Percentiles rank a stretch among this genome's conserved stretches.
Evolutionary conservation across 768 basidiomycete genomes (phyloP).

Genomic region (Leccinum barrowsii): DNA sequence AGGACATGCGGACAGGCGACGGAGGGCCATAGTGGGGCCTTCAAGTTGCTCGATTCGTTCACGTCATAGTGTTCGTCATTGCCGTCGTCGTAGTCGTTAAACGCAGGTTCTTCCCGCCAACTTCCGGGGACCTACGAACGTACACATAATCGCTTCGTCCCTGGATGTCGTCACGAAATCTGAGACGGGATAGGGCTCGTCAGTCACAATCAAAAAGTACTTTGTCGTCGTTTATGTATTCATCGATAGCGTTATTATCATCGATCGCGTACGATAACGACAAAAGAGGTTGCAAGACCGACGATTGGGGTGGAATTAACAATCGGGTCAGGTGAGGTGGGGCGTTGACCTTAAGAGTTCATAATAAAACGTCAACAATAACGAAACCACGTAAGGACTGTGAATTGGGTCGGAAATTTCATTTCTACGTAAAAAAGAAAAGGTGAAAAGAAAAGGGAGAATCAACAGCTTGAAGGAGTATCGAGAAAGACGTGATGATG

Average conservation of each 20-base stretch:
- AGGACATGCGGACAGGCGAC: constrained; percentile 8
- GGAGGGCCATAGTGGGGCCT: constrained; percentile 1
- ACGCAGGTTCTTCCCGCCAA: background rate
- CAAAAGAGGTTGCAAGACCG: background rate
- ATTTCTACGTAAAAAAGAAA: background rate
- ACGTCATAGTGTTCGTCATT: background rate
- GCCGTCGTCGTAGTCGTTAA: background rate
- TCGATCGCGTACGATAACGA: background rate
- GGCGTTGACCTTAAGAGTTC: background rate
- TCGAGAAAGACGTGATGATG: background rate
- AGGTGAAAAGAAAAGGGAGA: background rate
- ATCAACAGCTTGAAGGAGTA: background rate
- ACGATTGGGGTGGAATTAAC: constrained; percentile 1
- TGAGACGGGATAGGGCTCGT: background rate
- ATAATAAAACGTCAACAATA: background rate
- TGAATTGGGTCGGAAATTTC: constrained; percentile 16
- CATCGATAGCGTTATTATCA: background rate
- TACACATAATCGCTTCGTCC: background rate
- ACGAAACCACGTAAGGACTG: constrained; percentile 15
- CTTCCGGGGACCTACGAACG: background rate
- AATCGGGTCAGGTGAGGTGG: background rate
- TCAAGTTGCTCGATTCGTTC: background rate
- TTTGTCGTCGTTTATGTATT: background rate
- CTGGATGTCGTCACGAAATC: background rate
- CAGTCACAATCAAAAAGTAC: background rate